A percentile compares a stretch with the other conserved stretches of the same genome.
phyloP scores from a whole-genome alignment of 208 protist genomes.

The Crithidia bombi region DNA sequence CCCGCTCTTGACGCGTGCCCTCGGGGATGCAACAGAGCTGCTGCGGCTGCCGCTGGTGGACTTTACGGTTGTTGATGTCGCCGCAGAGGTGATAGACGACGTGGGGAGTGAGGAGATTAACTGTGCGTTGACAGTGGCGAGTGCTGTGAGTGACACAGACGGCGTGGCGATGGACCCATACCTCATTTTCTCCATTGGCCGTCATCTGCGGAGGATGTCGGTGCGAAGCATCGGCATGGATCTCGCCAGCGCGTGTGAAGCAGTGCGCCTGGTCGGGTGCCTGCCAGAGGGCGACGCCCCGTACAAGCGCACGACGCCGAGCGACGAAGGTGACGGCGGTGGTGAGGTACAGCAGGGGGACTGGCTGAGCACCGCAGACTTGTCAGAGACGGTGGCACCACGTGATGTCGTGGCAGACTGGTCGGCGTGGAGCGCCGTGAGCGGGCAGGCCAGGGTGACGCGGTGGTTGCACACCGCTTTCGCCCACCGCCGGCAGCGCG shows the following conservation, averaged over 20 bases:
- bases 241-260: slow-evolving; percentile 70
- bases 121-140: slow-evolving; percentile 82
- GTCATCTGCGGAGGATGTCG: slow-evolving; percentile 54
- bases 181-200: slow-evolving; percentile 75
- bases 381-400: not conserved
- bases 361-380: not conserved
- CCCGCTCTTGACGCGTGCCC: slow-evolving; percentile 38
- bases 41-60: slow-evolving; percentile 30
- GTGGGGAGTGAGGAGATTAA: slow-evolving; percentile 66
- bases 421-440: slow-evolving; percentile 44
- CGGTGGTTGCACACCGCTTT: slow-evolving; percentile 57
- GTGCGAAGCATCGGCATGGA: slow-evolving; percentile 57
- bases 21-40: slow-evolving; percentile 16
- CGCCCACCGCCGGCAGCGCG: slow-evolving; percentile 53
- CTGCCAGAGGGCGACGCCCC: slow-evolving; percentile 50
- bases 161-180: slow-evolving; percentile 84
- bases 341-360: not conserved
- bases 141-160: slow-evolving; percentile 77
- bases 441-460: slow-evolving; percentile 31
- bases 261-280: slow-evolving; percentile 65
- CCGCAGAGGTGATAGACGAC: slow-evolving; percentile 42
- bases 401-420: slow-evolving; percentile 43
- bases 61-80: slow-evolving; percentile 75
- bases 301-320: slow-evolving; percentile 40
- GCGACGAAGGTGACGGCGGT: not conserved